phyloP scores from a whole-genome alignment of 163 green algal species.

The Scenedesmus sp. region DNA sequence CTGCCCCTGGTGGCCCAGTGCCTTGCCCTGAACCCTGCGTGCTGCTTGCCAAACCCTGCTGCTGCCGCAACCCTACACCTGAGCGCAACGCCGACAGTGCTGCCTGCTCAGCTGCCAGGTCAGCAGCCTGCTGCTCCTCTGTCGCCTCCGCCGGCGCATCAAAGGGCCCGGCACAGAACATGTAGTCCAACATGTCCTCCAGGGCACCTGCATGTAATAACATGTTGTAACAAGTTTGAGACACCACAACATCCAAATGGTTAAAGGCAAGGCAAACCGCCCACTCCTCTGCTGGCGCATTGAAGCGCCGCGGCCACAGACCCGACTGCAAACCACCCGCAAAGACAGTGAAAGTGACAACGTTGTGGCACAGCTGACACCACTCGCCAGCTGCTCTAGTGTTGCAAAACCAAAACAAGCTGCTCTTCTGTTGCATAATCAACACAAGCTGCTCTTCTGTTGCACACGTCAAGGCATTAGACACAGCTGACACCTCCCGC shows the following conservation, averaged over 20 bases:
- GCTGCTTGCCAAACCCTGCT: neutral
- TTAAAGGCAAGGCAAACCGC: too few species aligned
- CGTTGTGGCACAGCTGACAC: neutral
- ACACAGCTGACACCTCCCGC: neutral
- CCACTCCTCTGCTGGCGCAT: neutral
- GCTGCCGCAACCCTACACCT: neutral
- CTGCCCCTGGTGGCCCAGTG: neutral
- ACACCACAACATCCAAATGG: neutral
- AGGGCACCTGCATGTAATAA: neutral
- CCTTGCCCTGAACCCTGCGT: neutral
- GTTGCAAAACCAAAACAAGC: neutral
- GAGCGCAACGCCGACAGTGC: neutral
- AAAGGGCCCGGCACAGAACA: slow-evolving; percentile 6
- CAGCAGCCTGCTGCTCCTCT: neutral
- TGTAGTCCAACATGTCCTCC: slow-evolving; percentile 1
- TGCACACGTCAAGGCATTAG: too few species aligned
- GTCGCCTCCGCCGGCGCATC: neutral
- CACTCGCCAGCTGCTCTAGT: neutral
- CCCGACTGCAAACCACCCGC: too few species aligned
- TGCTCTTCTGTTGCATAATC: too few species aligned
- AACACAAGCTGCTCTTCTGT: neutral
- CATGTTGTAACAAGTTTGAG: neutral
- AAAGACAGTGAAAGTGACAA: too few species aligned
- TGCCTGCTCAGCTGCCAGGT: slow-evolving; percentile 8
- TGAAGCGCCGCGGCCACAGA: too few species aligned